Conservation (phyloP, 2,329 filamentous ascomycete genomes). For the Aspergillus sclerotialis region DNA sequence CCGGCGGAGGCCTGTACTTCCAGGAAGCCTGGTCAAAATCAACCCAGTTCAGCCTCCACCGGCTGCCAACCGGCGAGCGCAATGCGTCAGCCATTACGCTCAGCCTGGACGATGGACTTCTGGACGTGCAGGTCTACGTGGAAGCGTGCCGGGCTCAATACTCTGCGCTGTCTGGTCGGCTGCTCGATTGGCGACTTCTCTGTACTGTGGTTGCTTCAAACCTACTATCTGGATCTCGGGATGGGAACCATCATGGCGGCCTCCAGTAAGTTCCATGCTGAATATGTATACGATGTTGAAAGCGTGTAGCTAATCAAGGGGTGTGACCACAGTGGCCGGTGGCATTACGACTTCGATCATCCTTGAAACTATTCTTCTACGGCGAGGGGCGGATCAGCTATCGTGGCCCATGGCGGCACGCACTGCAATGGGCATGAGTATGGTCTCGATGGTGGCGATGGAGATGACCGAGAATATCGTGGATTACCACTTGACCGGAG, state of each 20-base stretch:
- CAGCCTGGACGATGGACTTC: slow-evolving; percentile 13
- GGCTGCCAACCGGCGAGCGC: no score
- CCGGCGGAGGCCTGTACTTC: no score
- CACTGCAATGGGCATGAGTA: slow-evolving; percentile 53
- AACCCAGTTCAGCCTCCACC: no score
- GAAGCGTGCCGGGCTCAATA: slow-evolving; percentile 48
- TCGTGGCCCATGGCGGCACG: slow-evolving; percentile 41
- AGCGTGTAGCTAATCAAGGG: slow-evolving; percentile 1
- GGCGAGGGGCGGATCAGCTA: slow-evolving; percentile 42
- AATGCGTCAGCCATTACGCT: no score
- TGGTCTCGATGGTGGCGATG: slow-evolving; percentile 55
- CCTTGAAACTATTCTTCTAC: slow-evolving; percentile 47
- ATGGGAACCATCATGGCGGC: slow-evolving; percentile 46
- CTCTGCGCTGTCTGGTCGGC: slow-evolving; percentile 48
- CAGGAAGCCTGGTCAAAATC: no score
- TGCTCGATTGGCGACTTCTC: slow-evolving; percentile 52
- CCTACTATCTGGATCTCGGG: slow-evolving; percentile 41
- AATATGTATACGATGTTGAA: no score
- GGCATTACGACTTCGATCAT: slow-evolving; percentile 47
- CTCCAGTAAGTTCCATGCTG: slow-evolving; percentile 45
- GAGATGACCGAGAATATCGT: slow-evolving; percentile 49
- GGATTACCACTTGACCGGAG: slow-evolving; percentile 50
- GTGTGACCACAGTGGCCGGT: slow-evolving; percentile 44
- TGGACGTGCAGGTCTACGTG: slow-evolving; percentile 36
- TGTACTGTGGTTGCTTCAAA: slow-evolving; percentile 50